Percentiles rank a stretch among this genome's conserved stretches.
These are phyloP conservation scores for Malbranchea zuffiana DNA, from an alignment of 2,329 filamentous ascomycete genomes.

Conservation along the genomic window DNA sequence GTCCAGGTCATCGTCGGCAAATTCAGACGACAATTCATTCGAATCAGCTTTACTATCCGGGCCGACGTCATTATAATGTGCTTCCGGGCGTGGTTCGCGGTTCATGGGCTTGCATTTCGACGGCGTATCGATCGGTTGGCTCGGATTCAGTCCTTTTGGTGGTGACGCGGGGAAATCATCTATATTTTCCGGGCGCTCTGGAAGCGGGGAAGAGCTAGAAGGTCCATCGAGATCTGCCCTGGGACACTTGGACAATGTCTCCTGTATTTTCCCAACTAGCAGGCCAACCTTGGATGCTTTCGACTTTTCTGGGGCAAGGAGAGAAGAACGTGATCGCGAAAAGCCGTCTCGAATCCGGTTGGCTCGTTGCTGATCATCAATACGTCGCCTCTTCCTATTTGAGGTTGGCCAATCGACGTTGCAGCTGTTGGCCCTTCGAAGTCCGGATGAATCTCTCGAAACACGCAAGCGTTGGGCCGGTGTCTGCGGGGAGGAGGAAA, in stretches of 20 bases:
- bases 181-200: conserved; percentile 24
- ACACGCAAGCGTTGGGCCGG: conserved; percentile 37
- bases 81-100: not conserved
- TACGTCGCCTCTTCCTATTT: conserved; percentile 51
- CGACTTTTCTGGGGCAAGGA: conserved; percentile 26
- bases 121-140: conserved; percentile 14
- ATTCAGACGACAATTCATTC: conserved; percentile 33
- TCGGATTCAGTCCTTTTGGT: conserved; percentile 14
- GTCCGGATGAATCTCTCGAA: conserved; percentile 35
- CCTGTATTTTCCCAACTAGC: conserved; percentile 56
- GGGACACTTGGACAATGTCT: conserved; percentile 33
- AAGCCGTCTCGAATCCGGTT: conserved; percentile 37
- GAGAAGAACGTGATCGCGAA: conserved; percentile 28
- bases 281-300: conserved; percentile 42
- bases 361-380: conserved; percentile 29
- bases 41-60: conserved; percentile 1
- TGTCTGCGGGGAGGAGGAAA: conserved; percentile 61
- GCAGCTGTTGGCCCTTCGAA: conserved; percentile 58
- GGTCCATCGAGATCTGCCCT: conserved; percentile 22
- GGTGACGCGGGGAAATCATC: conserved; percentile 27
- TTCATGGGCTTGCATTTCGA: conserved; percentile 17
- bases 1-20: conserved; percentile 39
- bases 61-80: not conserved
- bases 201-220: conserved; percentile 36
- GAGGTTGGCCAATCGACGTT: conserved; percentile 56